phyloP scores from a whole-genome alignment of 768 basidiomycete species.

The Agaricus blazei region DNA sequence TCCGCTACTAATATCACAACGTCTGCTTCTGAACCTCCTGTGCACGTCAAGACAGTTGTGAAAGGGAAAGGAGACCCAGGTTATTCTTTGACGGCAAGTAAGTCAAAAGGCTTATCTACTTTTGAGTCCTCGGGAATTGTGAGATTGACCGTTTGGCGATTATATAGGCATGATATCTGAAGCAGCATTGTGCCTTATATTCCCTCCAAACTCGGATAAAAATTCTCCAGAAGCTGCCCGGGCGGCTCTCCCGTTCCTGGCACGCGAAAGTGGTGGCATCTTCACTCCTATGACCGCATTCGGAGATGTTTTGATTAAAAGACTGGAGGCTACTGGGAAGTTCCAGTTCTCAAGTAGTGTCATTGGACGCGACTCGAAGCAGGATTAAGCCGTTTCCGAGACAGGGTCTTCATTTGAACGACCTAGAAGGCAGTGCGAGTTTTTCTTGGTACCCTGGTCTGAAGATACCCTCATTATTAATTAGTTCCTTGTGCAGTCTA shows the following conservation, averaged over 20 bases:
- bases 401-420: too few species aligned
- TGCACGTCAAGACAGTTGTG: constrained; percentile 57
- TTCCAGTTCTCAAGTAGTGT: constrained; percentile 56
- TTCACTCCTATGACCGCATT: constrained; percentile 82
- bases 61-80: constrained; percentile 75
- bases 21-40: constrained; percentile 40
- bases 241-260: constrained; percentile 49
- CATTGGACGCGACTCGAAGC: constrained; percentile 20
- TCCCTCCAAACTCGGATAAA: constrained; percentile 32
- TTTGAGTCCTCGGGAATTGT: background rate
- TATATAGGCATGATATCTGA: constrained; percentile 48
- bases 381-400: background rate
- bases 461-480: too few species aligned
- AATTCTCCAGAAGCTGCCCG: constrained; percentile 21
- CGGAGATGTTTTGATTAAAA: constrained; percentile 67
- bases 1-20: constrained; percentile 67
- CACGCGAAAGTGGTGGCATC: constrained; percentile 70
- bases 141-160: background rate
- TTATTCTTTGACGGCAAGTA: constrained; percentile 54
- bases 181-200: constrained; percentile 65
- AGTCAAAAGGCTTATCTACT: constrained; percentile 15
- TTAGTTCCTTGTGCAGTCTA: too few species aligned
- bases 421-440: too few species aligned
- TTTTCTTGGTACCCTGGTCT: too few species aligned
- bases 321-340: constrained; percentile 53